Conservation (phyloP, 495 filamentous ascomycete species). For the Aspergillus conjunctus region DNA sequence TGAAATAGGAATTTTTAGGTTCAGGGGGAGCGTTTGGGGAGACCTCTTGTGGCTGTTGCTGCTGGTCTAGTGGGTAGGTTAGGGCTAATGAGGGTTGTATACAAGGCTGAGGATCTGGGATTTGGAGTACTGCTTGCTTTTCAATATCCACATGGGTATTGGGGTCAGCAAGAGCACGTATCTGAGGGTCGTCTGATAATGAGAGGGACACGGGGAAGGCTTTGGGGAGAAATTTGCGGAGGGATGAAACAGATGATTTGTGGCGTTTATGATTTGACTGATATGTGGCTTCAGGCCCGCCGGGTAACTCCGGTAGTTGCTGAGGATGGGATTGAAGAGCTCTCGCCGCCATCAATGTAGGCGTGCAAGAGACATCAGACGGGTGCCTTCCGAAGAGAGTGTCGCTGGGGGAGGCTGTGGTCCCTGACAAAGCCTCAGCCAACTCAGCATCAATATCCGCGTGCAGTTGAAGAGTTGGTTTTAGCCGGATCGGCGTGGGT, state of each 20-base stretch:
- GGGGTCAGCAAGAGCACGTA: conserved; percentile 42
- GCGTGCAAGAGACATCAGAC: conserved; percentile 36
- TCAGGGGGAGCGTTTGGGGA: conserved; percentile 2
- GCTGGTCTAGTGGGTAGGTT: conserved; percentile 10
- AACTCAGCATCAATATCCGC: conserved; percentile 33
- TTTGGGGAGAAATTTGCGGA: conserved; percentile 43
- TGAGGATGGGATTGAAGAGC: conserved; percentile 20
- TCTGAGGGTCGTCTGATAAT: conserved; percentile 47
- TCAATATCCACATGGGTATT: conserved; percentile 34
- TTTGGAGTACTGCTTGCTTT: conserved; percentile 28
- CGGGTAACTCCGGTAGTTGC: conserved; percentile 28
- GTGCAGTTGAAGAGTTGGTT: conserved; percentile 37
- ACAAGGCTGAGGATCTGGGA: neutral
- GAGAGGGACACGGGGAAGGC: conserved; percentile 35
- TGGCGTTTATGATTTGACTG: conserved; percentile 34
- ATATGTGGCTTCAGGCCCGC: conserved; percentile 22
- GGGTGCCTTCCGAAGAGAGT: conserved; percentile 25
- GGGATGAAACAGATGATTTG: conserved; percentile 45
- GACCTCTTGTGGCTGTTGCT: conserved; percentile 2
- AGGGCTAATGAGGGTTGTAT: conserved; percentile 3
- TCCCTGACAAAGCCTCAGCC: conserved; percentile 35
- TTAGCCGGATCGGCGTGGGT: conserved; percentile 36
- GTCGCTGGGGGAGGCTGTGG: conserved; percentile 34
- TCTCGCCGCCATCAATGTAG: conserved; percentile 32
- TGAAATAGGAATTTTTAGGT: conserved; percentile 6